phyloP scores from a whole-genome alignment of 352 stramenopile genomes.

The Plasmopara halstedii region DNA sequence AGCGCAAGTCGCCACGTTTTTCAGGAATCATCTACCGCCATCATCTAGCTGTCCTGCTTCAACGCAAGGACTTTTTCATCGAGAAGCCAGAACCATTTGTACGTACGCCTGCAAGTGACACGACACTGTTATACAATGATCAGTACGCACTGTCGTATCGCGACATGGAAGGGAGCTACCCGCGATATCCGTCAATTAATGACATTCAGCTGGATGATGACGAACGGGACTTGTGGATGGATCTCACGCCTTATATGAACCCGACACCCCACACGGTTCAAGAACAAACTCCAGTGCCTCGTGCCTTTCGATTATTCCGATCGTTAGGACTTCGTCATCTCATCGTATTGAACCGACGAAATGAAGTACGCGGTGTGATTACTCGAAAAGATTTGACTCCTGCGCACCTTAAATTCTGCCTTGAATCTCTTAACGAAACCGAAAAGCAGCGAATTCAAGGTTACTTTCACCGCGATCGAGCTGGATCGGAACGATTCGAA shows the following conservation, averaged over 20 bases:
- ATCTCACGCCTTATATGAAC: slow-evolving; percentile 97
- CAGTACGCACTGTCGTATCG: slow-evolving; percentile 80
- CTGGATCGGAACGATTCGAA: slow-evolving; percentile 63
- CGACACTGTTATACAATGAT: slow-evolving; percentile 79
- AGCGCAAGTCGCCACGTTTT: slow-evolving; percentile 45
- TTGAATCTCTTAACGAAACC: slow-evolving; percentile 65
- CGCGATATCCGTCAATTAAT: slow-evolving; percentile 68
- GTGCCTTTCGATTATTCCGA: slow-evolving; percentile 95
- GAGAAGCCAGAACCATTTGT: slow-evolving; percentile 75
- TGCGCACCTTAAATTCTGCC: slow-evolving; percentile 71
- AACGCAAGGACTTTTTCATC: slow-evolving; percentile 82
- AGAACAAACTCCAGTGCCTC: slow-evolving; percentile 89
- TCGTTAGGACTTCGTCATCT: slow-evolving; percentile 96
- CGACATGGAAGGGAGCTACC: slow-evolving; percentile 77
- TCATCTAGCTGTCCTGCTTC: slow-evolving; percentile 69
- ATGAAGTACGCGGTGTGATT: slow-evolving; percentile 85
- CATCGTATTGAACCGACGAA: slow-evolving; percentile 85
- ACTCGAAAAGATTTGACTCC: slow-evolving; percentile 83
- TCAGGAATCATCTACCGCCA: slow-evolving; percentile 68
- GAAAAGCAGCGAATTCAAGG: slow-evolving; percentile 81
- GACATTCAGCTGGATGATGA: slow-evolving; percentile 90
- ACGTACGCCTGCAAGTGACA: slow-evolving; percentile 63
- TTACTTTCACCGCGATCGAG: slow-evolving; percentile 74
- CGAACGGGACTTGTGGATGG: slow-evolving; percentile 83
- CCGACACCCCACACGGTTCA: slow-evolving; percentile 94